A percentile compares a stretch with the other conserved stretches of the same genome.
These are phyloP conservation scores for Penicillium robsamsonii DNA, from an alignment of 495 filamentous ascomycete species.

Conservation along the genomic window DNA sequence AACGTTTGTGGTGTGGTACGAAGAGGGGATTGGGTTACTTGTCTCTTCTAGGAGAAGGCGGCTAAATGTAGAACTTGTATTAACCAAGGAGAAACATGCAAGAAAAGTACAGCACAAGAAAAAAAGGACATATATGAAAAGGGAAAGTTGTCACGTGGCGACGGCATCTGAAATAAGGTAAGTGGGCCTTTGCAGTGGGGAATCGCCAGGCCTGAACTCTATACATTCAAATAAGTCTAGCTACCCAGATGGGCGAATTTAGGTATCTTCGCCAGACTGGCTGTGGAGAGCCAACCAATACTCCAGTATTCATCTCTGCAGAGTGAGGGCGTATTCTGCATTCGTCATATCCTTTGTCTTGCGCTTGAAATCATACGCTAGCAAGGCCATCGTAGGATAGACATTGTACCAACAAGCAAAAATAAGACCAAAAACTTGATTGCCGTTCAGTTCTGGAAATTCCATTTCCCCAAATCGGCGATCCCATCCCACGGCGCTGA, in stretches of 20 bases:
- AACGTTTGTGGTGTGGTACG: background rate
- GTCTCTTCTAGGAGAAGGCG: too few relatives aligned
- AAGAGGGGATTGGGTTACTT: too few relatives aligned
- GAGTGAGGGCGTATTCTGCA: slow-evolving; percentile 20
- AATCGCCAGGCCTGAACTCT: too few relatives aligned
- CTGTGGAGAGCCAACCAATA: slow-evolving; percentile 22
- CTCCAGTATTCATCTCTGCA: slow-evolving; percentile 21
- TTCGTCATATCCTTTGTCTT: slow-evolving; percentile 21
- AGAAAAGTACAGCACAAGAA: too few relatives aligned
- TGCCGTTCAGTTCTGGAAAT: slow-evolving; percentile 24
- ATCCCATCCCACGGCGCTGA: slow-evolving; percentile 22
- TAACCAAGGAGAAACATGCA: too few relatives aligned
- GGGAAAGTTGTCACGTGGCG: too few relatives aligned
- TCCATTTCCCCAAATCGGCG: slow-evolving; percentile 25
- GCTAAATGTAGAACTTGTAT: too few relatives aligned
- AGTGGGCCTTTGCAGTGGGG: too few relatives aligned
- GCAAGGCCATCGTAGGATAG: slow-evolving; percentile 27
- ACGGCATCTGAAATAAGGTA: too few relatives aligned
- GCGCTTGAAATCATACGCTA: slow-evolving; percentile 24
- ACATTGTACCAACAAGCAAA: slow-evolving; percentile 28
- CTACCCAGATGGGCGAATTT: too few relatives aligned
- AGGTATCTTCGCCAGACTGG: slow-evolving; percentile 25
- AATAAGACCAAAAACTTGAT: slow-evolving; percentile 24
- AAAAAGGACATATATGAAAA: too few relatives aligned
- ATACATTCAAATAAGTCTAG: too few relatives aligned